Conservation (phyloP, 176 grass and related monocot genomes). For the Panicum miliaceum region DNA sequence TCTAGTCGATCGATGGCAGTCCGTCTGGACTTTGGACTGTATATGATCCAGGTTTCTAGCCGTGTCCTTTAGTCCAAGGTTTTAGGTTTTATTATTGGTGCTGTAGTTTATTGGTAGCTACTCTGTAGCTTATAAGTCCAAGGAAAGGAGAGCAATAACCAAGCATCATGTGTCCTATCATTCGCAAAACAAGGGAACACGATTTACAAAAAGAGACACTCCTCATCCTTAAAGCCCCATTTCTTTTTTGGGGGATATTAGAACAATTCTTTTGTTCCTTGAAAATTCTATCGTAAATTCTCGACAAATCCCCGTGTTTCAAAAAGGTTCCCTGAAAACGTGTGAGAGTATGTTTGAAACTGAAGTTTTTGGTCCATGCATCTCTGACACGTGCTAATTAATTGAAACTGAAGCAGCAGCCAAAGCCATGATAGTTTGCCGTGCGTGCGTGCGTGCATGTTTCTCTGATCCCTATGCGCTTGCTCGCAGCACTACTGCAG, state of each 20-base stretch:
- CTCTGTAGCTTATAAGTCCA: not conserved
- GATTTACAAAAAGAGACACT: not conserved
- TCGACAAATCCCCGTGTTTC: too few species aligned
- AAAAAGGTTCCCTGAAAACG: not conserved
- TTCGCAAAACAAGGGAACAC: not conserved
- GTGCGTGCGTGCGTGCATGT: not conserved
- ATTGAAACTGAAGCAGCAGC: not conserved
- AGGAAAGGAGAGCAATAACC: not conserved
- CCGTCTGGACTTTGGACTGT: constrained; percentile 7
- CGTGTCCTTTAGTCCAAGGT: constrained; percentile 7
- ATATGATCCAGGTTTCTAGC: constrained; percentile 31
- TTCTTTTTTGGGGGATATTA: not conserved
- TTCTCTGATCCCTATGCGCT: constrained; percentile 20
- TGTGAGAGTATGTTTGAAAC: not conserved
- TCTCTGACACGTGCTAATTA: not conserved
- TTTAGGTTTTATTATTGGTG: not conserved
- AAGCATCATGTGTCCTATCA: not conserved
- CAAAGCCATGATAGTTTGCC: constrained; percentile 24
- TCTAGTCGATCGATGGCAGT: constrained; percentile 27
- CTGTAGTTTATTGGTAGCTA: not conserved
- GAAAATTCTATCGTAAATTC: not conserved
- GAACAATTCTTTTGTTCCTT: not conserved
- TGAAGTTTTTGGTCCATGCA: not conserved
- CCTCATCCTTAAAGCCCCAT: not conserved
- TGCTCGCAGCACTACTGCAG: not conserved